A percentile compares a stretch with the other conserved stretches of the same genome.
These are phyloP conservation scores for Colletotrichum australisinense DNA, from an alignment of 2,329 filamentous ascomycete genomes.

Conservation along the genomic window DNA sequence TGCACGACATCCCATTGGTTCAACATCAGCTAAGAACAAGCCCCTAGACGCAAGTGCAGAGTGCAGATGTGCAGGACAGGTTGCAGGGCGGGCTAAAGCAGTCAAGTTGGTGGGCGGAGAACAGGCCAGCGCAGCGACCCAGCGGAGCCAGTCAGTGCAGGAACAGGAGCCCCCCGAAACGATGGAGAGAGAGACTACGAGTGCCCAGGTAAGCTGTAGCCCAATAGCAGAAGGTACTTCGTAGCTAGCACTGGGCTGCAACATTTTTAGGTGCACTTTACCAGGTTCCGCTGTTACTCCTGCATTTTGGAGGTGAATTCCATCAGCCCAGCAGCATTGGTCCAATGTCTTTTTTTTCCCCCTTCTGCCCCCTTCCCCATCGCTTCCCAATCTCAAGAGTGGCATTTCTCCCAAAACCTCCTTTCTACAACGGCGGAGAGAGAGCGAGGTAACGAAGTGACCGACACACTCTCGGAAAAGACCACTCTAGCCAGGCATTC, in stretches of 20 bases:
- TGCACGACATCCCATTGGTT: conserved; percentile 19
- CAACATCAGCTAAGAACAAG: conserved; percentile 13
- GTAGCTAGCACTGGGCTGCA: conserved; percentile 5
- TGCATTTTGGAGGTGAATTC: conserved; percentile 13
- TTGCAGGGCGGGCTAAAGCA: conserved; percentile 21
- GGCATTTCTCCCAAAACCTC: conserved; percentile 9
- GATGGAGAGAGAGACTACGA: not conserved
- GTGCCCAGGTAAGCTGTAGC: not conserved
- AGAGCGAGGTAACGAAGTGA: conserved; percentile 25
- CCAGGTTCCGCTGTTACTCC: conserved; percentile 15
- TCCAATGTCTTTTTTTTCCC: not conserved
- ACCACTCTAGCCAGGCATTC: not conserved
- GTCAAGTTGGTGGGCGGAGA: conserved; percentile 20
- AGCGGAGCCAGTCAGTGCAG: conserved; percentile 31
- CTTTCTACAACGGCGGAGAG: conserved; percentile 16
- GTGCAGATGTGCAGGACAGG: not conserved
- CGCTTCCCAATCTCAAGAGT: conserved; percentile 4
- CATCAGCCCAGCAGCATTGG: not conserved
- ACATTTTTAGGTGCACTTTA: conserved; percentile 11
- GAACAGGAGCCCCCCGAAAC: conserved; percentile 31
- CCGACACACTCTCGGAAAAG: conserved; percentile 5
- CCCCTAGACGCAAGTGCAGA: conserved; percentile 19
- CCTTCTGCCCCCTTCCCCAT: conserved; percentile 1
- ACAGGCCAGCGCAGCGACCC: conserved; percentile 27
- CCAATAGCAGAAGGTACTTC: not conserved